phyloP scores from a whole-genome alignment of 257 asterid species.

The Primulina huaijiensis region DNA sequence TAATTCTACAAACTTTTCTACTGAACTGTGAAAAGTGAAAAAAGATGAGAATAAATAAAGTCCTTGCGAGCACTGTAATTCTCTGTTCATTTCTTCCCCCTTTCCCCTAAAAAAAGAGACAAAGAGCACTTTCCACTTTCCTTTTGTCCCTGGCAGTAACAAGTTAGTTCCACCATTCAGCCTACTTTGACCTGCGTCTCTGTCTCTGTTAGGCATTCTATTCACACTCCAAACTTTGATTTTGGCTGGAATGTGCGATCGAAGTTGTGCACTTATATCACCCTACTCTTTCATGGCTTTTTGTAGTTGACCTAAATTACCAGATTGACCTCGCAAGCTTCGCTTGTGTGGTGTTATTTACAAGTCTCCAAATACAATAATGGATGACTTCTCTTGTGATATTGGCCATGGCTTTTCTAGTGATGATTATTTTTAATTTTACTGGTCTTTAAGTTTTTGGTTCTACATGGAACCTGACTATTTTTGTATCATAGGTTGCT shows the following conservation, averaged over 20 bases:
- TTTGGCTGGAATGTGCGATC: not conserved
- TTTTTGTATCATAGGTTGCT: not conserved
- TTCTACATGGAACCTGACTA: not conserved
- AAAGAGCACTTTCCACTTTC: not conserved
- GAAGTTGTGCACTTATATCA: not conserved
- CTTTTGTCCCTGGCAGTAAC: not conserved
- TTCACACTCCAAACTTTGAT: not conserved
- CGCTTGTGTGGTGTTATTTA: not conserved
- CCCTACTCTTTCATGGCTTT: not conserved
- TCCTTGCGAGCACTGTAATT: not conserved
- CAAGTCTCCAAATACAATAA: not conserved
- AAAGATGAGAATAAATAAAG: not conserved
- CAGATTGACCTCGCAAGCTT: not conserved
- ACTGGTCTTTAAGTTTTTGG: not conserved
- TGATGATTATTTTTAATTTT: not conserved
- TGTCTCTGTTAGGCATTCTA: not conserved
- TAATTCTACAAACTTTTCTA: not conserved
- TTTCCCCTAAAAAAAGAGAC: not conserved
- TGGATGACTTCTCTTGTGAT: constrained; percentile 2
- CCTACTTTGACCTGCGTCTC: not conserved
- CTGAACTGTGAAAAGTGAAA: not conserved
- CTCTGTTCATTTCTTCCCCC: not conserved
- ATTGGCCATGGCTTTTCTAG: not conserved
- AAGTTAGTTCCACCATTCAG: not conserved
- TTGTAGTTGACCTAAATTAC: not conserved